Conservation (phyloP, 2,329 filamentous ascomycete species). For the Fusarium metavorans region DNA sequence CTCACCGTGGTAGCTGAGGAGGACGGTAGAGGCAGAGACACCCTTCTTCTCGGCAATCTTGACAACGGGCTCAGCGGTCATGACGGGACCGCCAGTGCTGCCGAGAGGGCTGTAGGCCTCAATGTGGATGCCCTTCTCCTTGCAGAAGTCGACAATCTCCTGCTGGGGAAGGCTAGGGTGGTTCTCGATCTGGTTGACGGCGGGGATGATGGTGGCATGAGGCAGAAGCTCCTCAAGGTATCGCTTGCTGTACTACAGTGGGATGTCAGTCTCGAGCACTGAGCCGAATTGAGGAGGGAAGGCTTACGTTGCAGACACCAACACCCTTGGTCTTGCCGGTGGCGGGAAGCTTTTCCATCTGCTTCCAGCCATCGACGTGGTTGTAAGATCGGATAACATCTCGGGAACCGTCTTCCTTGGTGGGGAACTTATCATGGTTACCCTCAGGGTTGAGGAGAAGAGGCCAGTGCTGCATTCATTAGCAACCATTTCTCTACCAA, state of each 20-base stretch:
- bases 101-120: constrained; percentile 79
- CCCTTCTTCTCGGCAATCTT: constrained; percentile 74
- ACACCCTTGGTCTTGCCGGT: constrained; percentile 68
- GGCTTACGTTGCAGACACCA: constrained; percentile 65
- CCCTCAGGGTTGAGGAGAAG: constrained; percentile 83
- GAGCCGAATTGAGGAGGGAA: background rate
- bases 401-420: constrained; percentile 76
- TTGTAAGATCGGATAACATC: constrained; percentile 78
- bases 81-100: constrained; percentile 72
- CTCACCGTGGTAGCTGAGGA: constrained; percentile 80
- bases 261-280: constrained; percentile 2
- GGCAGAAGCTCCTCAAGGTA: constrained; percentile 68
- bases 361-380: constrained; percentile 82
- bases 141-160: constrained; percentile 77
- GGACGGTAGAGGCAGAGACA: constrained; percentile 69
- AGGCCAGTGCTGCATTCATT: constrained; percentile 75
- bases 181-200: constrained; percentile 81
- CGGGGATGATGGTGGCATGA: constrained; percentile 66
- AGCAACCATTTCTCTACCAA: background rate
- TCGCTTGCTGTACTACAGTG: constrained; percentile 62
- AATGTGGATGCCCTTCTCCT: constrained; percentile 75
- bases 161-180: constrained; percentile 78
- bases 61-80: constrained; percentile 72
- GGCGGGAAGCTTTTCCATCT: constrained; percentile 74
- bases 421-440: constrained; percentile 82